Percentiles rank a stretch among this genome's conserved stretches.
Evolutionary conservation across 169 alveolate genomes (phyloP).

Genomic region (Cystoisospora suis): DNA sequence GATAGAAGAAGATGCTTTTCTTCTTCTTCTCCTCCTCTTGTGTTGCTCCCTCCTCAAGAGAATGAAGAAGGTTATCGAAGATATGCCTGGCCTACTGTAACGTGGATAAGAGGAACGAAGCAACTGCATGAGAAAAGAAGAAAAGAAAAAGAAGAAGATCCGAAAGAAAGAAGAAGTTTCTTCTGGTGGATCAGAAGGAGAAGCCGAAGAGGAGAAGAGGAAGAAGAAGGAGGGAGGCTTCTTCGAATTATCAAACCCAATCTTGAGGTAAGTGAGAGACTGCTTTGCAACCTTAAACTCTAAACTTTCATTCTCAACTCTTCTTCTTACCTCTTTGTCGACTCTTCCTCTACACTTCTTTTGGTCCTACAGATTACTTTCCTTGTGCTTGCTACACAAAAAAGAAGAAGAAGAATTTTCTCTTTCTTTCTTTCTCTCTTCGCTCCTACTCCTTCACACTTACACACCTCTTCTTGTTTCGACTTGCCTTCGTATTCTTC

Average conservation of each 20-base stretch:
- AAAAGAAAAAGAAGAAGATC: not conserved
- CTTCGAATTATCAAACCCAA: slow-evolving; percentile 15
- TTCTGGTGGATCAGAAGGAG: not conserved
- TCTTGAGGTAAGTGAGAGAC: not conserved
- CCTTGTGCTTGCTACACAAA: no score
- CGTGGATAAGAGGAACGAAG: not conserved
- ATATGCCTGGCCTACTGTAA: slow-evolving; percentile 2
- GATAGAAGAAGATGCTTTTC: not conserved
- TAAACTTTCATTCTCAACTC: no score
- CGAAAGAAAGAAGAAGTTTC: not conserved
- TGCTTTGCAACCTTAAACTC: not conserved
- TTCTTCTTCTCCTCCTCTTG: not conserved
- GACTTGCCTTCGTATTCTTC: no score
- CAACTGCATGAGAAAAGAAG: not conserved
- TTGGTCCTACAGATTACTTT: no score
- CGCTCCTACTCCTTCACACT: not conserved
- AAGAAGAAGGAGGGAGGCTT: not conserved
- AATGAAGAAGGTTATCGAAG: not conserved
- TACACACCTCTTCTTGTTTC: not conserved
- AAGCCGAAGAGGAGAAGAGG: not conserved
- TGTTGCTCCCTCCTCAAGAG: not conserved
- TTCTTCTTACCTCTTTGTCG: no score
- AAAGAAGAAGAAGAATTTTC: no score
- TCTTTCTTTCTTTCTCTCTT: not conserved
- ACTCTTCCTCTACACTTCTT: no score